These are phyloP conservation scores for Kalmusia sp. DNA, from an alignment of 2,329 filamentous ascomycete species.

Conservation along the genomic window DNA sequence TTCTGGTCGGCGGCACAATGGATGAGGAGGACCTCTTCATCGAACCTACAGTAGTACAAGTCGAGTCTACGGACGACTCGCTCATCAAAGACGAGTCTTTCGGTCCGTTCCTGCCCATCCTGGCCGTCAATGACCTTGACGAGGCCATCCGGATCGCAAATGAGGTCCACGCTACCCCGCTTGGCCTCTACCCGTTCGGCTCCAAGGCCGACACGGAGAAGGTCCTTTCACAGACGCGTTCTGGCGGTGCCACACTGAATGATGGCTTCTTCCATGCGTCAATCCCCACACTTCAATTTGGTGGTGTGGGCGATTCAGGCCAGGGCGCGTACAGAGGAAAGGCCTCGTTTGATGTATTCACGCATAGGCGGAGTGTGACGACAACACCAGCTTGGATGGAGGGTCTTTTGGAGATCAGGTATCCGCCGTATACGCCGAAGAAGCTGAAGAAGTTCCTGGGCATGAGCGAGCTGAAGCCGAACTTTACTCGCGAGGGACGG, in stretches of 20 bases:
- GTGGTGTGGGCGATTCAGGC: slow-evolving; percentile 82
- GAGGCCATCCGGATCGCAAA: slow-evolving; percentile 86
- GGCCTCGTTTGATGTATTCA: slow-evolving; percentile 73
- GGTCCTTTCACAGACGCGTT: slow-evolving; percentile 56
- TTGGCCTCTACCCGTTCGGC: slow-evolving; percentile 87
- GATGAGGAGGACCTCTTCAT: slow-evolving; percentile 84
- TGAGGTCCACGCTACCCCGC: slow-evolving; percentile 79
- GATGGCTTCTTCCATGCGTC: slow-evolving; percentile 73
- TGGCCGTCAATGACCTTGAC: slow-evolving; percentile 80
- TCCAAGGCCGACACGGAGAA: slow-evolving; percentile 78
- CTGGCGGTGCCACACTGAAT: slow-evolving; percentile 60
- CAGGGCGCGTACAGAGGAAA: slow-evolving; percentile 79
- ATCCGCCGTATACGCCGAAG: slow-evolving; percentile 64
- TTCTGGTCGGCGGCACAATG: slow-evolving; percentile 84
- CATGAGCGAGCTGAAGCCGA: slow-evolving; percentile 61
- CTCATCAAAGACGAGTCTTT: slow-evolving; percentile 88
- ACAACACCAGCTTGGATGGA: slow-evolving; percentile 73
- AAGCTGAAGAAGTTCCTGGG: slow-evolving; percentile 61
- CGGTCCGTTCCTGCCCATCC: slow-evolving; percentile 86
- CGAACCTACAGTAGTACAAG: slow-evolving; percentile 89
- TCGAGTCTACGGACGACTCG: slow-evolving; percentile 76
- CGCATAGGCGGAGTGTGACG: slow-evolving; percentile 67
- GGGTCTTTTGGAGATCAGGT: slow-evolving; percentile 69
- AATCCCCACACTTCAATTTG: slow-evolving; percentile 77
- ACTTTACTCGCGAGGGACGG: slow-evolving; percentile 66